phyloP scores from a whole-genome alignment of 495 filamentous ascomycete genomes.

The Xylaria castorea region DNA sequence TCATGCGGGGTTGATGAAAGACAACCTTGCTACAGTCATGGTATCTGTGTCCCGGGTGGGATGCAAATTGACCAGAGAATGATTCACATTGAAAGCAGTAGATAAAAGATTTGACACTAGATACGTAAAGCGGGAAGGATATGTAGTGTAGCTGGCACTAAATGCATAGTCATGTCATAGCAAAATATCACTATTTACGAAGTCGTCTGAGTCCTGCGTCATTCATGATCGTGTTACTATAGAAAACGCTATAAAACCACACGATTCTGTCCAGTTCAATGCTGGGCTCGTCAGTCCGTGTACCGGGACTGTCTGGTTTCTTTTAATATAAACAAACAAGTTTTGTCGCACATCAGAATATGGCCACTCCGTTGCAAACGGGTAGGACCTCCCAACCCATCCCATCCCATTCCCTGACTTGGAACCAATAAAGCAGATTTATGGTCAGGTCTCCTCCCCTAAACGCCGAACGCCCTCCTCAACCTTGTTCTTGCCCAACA shows the following conservation, averaged over 20 bases:
- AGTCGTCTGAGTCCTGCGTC: neutral
- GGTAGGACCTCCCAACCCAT: neutral
- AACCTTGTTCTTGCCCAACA: neutral
- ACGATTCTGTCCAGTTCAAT: neutral
- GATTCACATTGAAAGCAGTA: neutral
- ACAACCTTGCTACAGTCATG: neutral
- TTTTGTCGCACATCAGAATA: neutral
- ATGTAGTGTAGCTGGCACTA: neutral
- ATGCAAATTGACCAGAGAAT: neutral
- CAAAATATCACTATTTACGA: neutral
- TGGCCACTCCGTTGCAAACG: neutral
- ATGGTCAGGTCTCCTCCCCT: slow-evolving; percentile 9
- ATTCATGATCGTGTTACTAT: slow-evolving; percentile 7
- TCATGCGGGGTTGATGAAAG: neutral
- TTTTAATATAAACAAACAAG: slow-evolving; percentile 6
- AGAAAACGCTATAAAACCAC: neutral
- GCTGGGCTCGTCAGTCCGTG: no score
- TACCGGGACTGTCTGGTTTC: slow-evolving; percentile 3
- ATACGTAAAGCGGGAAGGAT: neutral
- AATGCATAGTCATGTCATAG: neutral
- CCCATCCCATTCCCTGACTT: neutral
- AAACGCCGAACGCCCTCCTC: slow-evolving; percentile 22
- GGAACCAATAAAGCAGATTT: neutral
- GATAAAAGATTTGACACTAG: neutral
- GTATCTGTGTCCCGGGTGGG: neutral